Evolutionary conservation across 2,329 filamentous ascomycete species (phyloP).

Genomic region (Sclerotinia sclerotiorum): DNA sequence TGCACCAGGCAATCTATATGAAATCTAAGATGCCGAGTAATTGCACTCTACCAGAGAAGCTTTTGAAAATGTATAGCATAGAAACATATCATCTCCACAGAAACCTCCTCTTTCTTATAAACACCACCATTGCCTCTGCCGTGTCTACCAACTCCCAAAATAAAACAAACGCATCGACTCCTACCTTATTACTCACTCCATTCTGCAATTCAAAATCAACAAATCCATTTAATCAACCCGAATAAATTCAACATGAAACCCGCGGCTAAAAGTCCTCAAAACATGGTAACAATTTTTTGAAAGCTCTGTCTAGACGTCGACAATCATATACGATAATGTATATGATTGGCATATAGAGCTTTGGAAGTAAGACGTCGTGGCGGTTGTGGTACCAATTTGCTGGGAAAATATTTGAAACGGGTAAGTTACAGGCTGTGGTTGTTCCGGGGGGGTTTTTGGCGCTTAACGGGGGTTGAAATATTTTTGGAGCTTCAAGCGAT

Average conservation of each 20-base stretch:
- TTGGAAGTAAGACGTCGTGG: neutral
- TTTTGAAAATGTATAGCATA: neutral
- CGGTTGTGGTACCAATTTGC: constrained; percentile 1
- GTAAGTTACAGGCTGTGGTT: constrained; percentile 12
- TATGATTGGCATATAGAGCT: constrained; percentile 9
- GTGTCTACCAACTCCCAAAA: neutral
- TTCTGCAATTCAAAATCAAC: neutral
- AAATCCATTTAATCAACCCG: neutral
- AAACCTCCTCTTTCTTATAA: constrained; percentile 13
- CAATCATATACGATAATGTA: neutral
- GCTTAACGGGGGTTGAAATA: constrained; percentile 10
- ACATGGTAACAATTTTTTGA: too few relatives aligned
- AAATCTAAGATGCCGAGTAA: neutral
- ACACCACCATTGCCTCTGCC: neutral
- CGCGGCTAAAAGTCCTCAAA: neutral
- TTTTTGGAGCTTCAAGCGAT: neutral
- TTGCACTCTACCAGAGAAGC: neutral
- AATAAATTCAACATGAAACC: constrained; percentile 6
- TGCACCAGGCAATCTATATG: constrained; percentile 11
- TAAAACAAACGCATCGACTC: neutral
- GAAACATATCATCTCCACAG: neutral
- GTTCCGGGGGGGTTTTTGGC: neutral
- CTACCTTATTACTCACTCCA: neutral
- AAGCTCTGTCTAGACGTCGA: neutral
- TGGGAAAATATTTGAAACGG: neutral